Evolutionary conservation across 1,284 basidiomycete species (phyloP), one percentile per base, ranked within the genome.

Genomic region (Afroboletus lepidellus): DNA sequence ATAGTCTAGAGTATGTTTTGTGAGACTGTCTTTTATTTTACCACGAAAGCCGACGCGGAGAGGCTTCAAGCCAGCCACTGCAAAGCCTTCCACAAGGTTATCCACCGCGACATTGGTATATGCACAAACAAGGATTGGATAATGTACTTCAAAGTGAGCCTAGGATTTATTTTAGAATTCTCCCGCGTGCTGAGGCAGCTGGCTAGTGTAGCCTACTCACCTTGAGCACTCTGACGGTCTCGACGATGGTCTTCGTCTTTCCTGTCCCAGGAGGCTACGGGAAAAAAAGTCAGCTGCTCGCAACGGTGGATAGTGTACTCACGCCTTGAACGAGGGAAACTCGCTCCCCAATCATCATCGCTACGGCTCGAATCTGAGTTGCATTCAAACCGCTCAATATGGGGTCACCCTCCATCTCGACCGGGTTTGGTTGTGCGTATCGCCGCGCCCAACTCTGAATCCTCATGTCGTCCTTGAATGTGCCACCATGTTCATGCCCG

Each of bases 101-200:
- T 98, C 94, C n/a, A 96, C 92, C 0, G 95, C 94, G 23, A 87
- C 90, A 60, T 98, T 96, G 34, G 95, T 98, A 66, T 92, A 95
- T 0, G 94, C 94, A 65, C 90, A 91, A 3, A 97, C 85, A 15
- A 97, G 79, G 41, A 97, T 77, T 0, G 93, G 93, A 38, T 91
- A 83, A 9, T 90, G 84, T 13, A 95, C 83, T 65, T 87, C 77
- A 68, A 94, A 98, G 65, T 94, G 83, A 8, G 72, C 63, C 84
- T 87, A 55, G 8, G 30, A 36, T 20, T 30, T 41, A 45, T 32
- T 29, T 41, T n/a, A 21, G 53, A 34, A 37, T 48, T 30, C 20
- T 29, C 3, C 8, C 18, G 41, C 20, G 39, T 12, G 30, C 32
- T 45, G 43, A 51, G 18, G 32, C 4, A 5, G 29, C 47, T 32